Evolutionary conservation across 169 alveolate genomes (phyloP).

Genomic region (Plasmodium coatneyi): DNA sequence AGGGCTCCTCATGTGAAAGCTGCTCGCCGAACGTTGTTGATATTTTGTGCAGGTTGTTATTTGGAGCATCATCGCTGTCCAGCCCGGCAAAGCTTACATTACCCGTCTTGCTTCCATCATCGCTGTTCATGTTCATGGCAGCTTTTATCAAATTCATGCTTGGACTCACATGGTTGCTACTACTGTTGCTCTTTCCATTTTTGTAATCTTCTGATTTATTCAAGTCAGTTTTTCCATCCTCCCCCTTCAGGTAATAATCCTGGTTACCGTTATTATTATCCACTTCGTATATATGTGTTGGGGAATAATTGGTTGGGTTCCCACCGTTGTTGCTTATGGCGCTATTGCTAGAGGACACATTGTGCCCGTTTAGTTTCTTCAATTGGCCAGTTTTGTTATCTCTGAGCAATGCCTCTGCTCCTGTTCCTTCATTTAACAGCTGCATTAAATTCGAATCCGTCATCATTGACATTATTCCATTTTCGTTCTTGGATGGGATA

Average conservation of each 20-base stretch:
- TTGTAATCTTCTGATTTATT: slow-evolving; percentile 25
- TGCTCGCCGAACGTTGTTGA: background rate
- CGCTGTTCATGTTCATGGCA: slow-evolving; percentile 14
- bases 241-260: slow-evolving; percentile 47
- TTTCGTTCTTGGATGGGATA: background rate
- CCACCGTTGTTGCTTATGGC: slow-evolving; percentile 41
- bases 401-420: background rate
- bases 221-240: slow-evolving; percentile 22
- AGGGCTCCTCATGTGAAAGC: background rate
- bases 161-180: background rate
- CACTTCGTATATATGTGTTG: slow-evolving; percentile 59
- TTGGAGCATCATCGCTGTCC: background rate
- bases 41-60: background rate
- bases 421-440: slow-evolving; percentile 26
- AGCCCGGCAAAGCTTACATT: background rate
- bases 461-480: background rate
- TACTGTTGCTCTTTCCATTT: slow-evolving; percentile 17
- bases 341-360: slow-evolving; percentile 45
- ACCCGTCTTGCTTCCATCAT: background rate
- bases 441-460: slow-evolving; percentile 18
- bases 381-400: background rate
- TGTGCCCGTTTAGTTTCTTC: slow-evolving; percentile 4
- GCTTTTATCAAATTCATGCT: background rate
- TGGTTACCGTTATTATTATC: slow-evolving; percentile 26
- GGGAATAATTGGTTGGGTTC: slow-evolving; percentile 27